phyloP scores from a whole-genome alignment of 805 yeast species.

The Metschnikowia noctiluminum region DNA sequence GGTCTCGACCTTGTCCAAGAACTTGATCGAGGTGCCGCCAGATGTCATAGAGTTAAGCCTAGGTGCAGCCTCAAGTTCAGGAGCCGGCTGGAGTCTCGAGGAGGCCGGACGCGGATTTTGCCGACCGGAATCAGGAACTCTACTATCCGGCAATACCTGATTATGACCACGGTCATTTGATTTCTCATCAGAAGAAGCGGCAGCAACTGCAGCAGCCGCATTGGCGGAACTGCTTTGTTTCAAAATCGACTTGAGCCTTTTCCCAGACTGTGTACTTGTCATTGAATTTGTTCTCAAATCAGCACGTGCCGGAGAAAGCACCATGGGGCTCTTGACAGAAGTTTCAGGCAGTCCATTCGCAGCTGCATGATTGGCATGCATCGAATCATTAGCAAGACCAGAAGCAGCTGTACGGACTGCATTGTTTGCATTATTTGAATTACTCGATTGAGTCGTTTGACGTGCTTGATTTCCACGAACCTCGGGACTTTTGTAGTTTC shows the following conservation, averaged over 20 bases:
- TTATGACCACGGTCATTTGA: no score
- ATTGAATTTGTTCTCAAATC: constrained; percentile 13
- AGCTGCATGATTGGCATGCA: no score
- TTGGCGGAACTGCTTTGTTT: constrained; percentile 20
- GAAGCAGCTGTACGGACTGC: no score
- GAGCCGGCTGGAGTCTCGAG: constrained; percentile 7
- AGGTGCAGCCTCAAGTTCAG: constrained; percentile 5
- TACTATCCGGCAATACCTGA: no score
- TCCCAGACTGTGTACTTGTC: constrained; percentile 16
- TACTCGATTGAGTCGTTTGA: no score
- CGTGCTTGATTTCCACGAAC: no score
- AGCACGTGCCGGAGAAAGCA: neutral
- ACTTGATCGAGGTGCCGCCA: constrained; percentile 34
- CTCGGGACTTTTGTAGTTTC: neutral
- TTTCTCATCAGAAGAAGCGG: constrained; percentile 1
- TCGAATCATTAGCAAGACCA: no score
- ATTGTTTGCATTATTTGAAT: no score
- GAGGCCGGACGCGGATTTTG: neutral
- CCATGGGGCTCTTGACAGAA: neutral
- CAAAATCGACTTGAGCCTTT: constrained; percentile 35
- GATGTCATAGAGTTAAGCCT: constrained; percentile 19
- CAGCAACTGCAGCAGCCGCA: constrained; percentile 7
- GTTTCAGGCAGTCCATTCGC: no score
- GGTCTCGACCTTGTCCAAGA: constrained; percentile 36
- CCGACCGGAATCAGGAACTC: neutral